Conservation (phyloP, 75 land plant species). For the Cupressus sempervirens region DNA sequence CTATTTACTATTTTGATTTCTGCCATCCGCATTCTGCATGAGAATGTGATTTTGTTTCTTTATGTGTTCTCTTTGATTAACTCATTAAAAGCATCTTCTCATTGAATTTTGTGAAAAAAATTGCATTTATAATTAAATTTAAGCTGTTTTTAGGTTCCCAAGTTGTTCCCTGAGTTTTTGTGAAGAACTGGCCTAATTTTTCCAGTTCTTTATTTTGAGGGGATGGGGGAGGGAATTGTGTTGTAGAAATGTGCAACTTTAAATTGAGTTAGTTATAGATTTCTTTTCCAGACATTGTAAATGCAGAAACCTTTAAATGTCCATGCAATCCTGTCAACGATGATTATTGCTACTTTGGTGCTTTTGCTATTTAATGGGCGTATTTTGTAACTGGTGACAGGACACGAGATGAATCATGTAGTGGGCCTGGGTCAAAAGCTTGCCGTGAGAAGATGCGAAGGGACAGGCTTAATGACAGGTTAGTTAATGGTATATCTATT, state of each 20-base stretch:
- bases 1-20: no score
- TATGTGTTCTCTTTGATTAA: no score
- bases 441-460: conserved; percentile 74
- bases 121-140: no score
- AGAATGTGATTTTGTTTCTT: no score
- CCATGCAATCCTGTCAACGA: not conserved
- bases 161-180: no score
- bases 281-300: not conserved
- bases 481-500: not conserved
- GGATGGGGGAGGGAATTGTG: no score
- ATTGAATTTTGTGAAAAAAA: no score
- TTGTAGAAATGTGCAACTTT: not conserved
- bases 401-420: conserved; percentile 33
- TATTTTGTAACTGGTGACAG: conserved; percentile 15
- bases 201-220: no score
- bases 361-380: not conserved
- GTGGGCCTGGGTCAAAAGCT: conserved; percentile 49
- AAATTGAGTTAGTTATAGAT: not conserved
- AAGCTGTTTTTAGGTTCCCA: no score
- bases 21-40: no score
- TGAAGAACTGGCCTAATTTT: no score
- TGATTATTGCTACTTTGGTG: not conserved
- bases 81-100: no score
- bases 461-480: conserved; percentile 71
- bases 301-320: not conserved